These are phyloP conservation scores for Rosa hybrid DNA, from an alignment of 331 rosid genomes.

Conservation along the genomic window DNA sequence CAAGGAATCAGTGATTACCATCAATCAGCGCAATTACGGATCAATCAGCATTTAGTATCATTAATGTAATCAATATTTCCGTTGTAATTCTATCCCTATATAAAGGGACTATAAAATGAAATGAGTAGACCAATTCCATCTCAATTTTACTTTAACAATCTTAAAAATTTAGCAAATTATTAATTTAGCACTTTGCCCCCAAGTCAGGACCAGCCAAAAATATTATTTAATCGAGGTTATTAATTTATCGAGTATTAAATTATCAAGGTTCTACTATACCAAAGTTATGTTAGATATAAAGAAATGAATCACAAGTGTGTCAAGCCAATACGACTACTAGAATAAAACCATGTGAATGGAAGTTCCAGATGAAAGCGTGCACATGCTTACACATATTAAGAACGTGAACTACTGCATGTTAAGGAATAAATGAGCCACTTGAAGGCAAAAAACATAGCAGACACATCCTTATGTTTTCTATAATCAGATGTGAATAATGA, in stretches of 20 bases:
- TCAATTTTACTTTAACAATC: too few species aligned
- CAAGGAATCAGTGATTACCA: too few species aligned
- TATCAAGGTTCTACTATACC: conserved; percentile 71
- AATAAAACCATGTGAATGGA: not conserved
- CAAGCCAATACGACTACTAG: not conserved
- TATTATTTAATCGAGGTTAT: too few species aligned
- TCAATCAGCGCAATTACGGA: too few species aligned
- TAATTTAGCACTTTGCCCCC: too few species aligned
- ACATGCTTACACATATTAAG: not conserved
- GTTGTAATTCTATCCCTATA: too few species aligned
- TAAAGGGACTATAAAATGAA: too few species aligned
- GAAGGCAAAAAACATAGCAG: not conserved
- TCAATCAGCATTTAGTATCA: too few species aligned
- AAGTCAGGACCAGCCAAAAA: too few species aligned
- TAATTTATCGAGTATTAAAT: conserved; percentile 41
- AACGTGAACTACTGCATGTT: not conserved
- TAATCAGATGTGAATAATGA: conserved; percentile 8
- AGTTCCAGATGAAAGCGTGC: not conserved
- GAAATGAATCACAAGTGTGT: not conserved
- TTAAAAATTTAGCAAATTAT: too few species aligned
- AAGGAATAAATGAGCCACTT: not conserved
- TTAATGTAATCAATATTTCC: too few species aligned
- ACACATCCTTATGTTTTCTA: not conserved
- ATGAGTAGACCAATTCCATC: too few species aligned
- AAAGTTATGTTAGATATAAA: not conserved